These are phyloP conservation scores for Inga laurina DNA, from an alignment of 306 rosid genomes.

Conservation along the genomic window DNA sequence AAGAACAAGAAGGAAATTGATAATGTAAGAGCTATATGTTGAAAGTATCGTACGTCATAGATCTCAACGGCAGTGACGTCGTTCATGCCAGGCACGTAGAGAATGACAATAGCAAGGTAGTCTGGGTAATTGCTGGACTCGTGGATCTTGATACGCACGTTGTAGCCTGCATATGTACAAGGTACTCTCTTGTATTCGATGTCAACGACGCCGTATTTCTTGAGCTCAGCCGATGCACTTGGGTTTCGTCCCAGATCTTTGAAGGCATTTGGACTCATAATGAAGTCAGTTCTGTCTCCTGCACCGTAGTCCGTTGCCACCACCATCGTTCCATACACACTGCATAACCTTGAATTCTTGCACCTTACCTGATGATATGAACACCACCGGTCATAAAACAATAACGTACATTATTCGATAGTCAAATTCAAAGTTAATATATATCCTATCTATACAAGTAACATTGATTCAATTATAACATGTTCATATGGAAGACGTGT, in stretches of 20 bases:
- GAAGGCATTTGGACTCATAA: background rate
- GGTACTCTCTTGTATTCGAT: background rate
- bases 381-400: background rate
- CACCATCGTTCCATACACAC: background rate
- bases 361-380: background rate
- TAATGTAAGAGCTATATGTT: background rate
- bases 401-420: background rate
- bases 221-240: background rate
- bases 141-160: background rate
- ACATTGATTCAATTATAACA: background rate
- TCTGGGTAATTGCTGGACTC: background rate
- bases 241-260: background rate
- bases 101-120: background rate
- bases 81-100: background rate
- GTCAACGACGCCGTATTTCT: background rate
- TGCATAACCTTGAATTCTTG: background rate
- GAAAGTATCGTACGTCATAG: background rate
- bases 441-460: background rate
- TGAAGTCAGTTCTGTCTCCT: background rate
- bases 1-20: background rate
- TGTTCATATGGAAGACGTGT: background rate
- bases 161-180: background rate
- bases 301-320: background rate
- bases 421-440: background rate
- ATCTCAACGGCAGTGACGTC: background rate